Conservation (phyloP, 345 rosid genomes). For the Boechera retrofracta region DNA sequence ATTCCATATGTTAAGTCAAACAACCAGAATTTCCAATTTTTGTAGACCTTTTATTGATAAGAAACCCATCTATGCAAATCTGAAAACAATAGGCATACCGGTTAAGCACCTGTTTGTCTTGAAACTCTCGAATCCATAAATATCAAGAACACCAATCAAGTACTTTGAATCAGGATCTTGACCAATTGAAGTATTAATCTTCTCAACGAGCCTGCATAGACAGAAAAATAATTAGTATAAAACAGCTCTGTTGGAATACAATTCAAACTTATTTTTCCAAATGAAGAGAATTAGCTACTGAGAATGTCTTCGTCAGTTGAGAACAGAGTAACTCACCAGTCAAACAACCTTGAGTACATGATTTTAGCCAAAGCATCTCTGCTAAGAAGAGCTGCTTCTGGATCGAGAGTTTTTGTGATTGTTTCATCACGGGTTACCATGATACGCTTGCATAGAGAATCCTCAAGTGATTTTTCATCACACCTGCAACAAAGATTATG, state of each 20-base stretch:
- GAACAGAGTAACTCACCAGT: constrained; percentile 69
- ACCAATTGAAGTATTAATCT: constrained; percentile 90
- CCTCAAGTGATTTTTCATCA: constrained; percentile 85
- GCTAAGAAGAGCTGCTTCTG: constrained; percentile 79
- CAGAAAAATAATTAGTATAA: constrained; percentile 16
- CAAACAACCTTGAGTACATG: constrained; percentile 93
- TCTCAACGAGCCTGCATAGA: constrained; percentile 84
- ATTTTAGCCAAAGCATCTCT: constrained; percentile 97
- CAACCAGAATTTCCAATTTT: constrained; percentile 6
- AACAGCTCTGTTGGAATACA: constrained; percentile 15
- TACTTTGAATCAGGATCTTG: constrained; percentile 91
- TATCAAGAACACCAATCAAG: constrained; percentile 97
- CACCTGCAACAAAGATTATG: constrained; percentile 63
- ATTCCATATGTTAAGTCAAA: neutral
- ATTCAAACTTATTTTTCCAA: neutral
- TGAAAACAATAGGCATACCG: constrained; percentile 66
- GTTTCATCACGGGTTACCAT: constrained; percentile 99
- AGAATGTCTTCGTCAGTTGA: constrained; percentile 25
- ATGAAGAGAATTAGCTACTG: constrained; percentile 21
- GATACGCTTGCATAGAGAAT: constrained; percentile 96
- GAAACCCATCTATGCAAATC: constrained; percentile 49
- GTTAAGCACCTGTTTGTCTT: constrained; percentile 99
- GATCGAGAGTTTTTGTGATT: constrained; percentile 95
- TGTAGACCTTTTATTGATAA: constrained; percentile 9
- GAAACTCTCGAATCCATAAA: constrained; percentile 99